Percentiles rank a stretch among this genome's conserved stretches.
Evolutionary conservation across 2,329 filamentous ascomycete species (phyloP).

Genomic region (Colletotrichum sp.): DNA sequence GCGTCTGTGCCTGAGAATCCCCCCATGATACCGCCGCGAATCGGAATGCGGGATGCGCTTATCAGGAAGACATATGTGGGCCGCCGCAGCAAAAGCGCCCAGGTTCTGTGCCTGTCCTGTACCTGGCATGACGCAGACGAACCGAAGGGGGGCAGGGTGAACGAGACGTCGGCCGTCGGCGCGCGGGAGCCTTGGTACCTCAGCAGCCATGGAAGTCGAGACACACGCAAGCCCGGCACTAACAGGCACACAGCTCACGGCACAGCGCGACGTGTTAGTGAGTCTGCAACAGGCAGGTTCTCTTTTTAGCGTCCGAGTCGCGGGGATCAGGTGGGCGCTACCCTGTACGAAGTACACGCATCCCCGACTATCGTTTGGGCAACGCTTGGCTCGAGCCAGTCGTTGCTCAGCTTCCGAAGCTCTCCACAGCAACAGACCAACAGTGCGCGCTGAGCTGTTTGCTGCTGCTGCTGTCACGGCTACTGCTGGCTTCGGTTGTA

Average conservation of each 20-base stretch:
- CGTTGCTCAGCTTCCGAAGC: conserved; percentile 4
- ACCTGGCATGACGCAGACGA: conserved; percentile 17
- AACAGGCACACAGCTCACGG: not conserved
- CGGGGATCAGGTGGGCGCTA: conserved; percentile 6
- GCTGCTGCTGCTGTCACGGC: not conserved
- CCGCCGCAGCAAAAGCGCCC: not conserved
- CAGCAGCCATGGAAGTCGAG: not conserved
- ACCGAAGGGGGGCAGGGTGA: not conserved
- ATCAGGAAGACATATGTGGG: not conserved
- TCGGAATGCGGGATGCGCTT: not conserved
- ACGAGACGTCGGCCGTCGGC: not conserved
- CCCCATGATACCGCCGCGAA: not conserved
- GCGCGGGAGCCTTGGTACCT: not conserved
- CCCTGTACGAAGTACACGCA: not conserved
- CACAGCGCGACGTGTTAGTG: not conserved
- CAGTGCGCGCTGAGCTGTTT: not conserved
- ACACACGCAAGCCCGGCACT: not conserved
- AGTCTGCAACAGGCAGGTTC: conserved; percentile 19
- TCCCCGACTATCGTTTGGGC: conserved; percentile 8
- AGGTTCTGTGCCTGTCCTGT: not conserved
- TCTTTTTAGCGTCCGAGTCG: conserved; percentile 2
- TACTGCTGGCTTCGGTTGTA: not conserved
- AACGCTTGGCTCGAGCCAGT: conserved; percentile 4
- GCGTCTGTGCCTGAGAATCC: not conserved
- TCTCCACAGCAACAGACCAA: conserved; percentile 17